Evolutionary conservation across 1,139 yeast species (phyloP), one percentile per base, ranked within the genome.

Genomic region (Yamadazyma blattariae): DNA sequence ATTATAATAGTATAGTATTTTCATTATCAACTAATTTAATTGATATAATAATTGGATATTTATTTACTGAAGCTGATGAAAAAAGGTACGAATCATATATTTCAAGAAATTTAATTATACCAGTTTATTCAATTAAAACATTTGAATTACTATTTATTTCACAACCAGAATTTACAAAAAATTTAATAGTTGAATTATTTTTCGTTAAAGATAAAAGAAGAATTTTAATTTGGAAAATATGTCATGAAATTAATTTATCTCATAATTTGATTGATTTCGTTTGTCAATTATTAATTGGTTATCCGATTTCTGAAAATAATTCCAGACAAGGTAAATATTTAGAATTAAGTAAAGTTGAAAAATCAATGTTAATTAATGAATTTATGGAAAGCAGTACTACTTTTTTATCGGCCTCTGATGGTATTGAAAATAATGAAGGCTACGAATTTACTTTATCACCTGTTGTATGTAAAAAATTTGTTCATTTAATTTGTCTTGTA

Each of bases 351-450:
- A 77, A 71, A 7, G 66, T 79, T 31, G 90, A 83, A 46, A 67
- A 60, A 40, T 74, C 75, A 48, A 79, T 82, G 85, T 50, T 83
- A n/a, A 54, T 83, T 27, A 88, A 82, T 54, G 87, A 80, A 51
- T 79, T 82, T 46, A 65, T 83, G 38, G 67, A 76, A 12, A 79
- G 74, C 40, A 71, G 82, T 18, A 63, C 74, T 8, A 66, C 71
- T 11, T 74, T 66, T 42, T 54, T 82, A 14, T 64, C 80, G 0
- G 64, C 72, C 1, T 52, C 59, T 2, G 61, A 63, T 17, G 63
- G 67, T 4, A 57, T 64, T 13, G 62, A 59, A 27, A 61, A 63
- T 10, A 64, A 59, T 3, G 64, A 57, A 23, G 70, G 67, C 0
- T 53, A 57, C 26, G 57, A 59, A 36, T 60, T 62, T 2, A 61